Evolutionary conservation across 352 stramenopile species (phyloP).

Genomic region (Phytopythium sindhum): DNA sequence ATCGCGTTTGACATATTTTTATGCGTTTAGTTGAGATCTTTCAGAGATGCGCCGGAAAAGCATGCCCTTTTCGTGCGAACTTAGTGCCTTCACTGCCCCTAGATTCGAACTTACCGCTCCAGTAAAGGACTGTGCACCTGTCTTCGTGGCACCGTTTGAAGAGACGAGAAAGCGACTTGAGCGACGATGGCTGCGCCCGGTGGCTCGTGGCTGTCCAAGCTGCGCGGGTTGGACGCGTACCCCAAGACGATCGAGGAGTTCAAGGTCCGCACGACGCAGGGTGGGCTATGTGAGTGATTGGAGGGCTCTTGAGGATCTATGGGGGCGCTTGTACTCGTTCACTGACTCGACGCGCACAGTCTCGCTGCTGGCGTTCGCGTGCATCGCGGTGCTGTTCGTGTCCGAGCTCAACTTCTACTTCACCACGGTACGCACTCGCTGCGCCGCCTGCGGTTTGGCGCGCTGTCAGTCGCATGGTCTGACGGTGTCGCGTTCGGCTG

Average conservation of each 20-base stretch:
- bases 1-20: too few relatives aligned
- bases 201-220: constrained; percentile 28
- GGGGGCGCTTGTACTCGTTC: not conserved
- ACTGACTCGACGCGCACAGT: constrained; percentile 26
- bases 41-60: too few relatives aligned
- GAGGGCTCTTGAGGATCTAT: not conserved
- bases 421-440: constrained; percentile 27
- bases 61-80: not conserved
- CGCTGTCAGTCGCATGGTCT: not conserved
- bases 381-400: constrained; percentile 60
- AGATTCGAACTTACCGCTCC: not conserved
- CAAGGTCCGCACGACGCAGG: constrained; percentile 82
- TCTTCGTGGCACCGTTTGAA: constrained; percentile 7
- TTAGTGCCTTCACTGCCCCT: not conserved
- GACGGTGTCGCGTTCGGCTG: not conserved
- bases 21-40: too few relatives aligned
- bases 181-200: constrained; percentile 6
- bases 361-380: constrained; percentile 64
- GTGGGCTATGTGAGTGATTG: constrained; percentile 58
- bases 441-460: not conserved
- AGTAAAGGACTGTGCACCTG: not conserved
- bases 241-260: constrained; percentile 89
- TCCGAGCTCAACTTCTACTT: constrained; percentile 83
- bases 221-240: constrained; percentile 71
- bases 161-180: not conserved